Base-by-base conservation (phyloP, 768 basidiomycete species). In the Sutorius australiensis region DNA sequence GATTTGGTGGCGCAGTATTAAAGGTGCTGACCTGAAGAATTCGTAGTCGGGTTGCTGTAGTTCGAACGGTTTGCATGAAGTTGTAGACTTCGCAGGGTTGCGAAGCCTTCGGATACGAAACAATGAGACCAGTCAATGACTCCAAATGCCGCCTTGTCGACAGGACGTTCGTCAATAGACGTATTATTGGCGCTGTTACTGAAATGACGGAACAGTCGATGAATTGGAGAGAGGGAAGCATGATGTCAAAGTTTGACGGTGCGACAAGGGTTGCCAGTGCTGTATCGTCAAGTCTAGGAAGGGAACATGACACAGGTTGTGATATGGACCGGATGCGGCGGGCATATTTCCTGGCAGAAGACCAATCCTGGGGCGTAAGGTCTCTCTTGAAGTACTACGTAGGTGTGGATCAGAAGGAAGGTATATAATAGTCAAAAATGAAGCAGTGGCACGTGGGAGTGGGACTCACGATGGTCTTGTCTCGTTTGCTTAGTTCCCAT, bases 131-230 rank as follows among this genome's bases (percentile, higher is more conserved):
- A 11, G 54, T 61, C n/a, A 69, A 42, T 11, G 57, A 58, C 14
- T 50, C 53, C 36, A 66, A 11, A 36, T 55, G 33, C 11, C 17
- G 48, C 36, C 59, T 51, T 10, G 63, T 57, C 5, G 59, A 63
- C 17, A 69, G 34, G 38, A 69, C 11, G 9, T 50, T 33, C 3
- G 52, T 53, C 44, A 69, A 42, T 2, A 69, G 17, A 19, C 56
- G 47, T 46, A 65, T 50, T 51, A 59, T 57, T 7, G 61, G 50
- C 13, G 56, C 60, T 24, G 53, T 16, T 34, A 62, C 59, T 1
- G 67, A 67, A 17, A 69, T 48, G 30, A 67, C 57, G 13, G 67
- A 58, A 37, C 64, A 67, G 45, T 69, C 65, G 8, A 69, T 57
- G n/a, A 46, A 30, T 19, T 50, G 54, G 19, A 69, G 65, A 32